Base-by-base conservation (phyloP, 306 rosid genomes). In the Medicago ruthenica region DNA sequence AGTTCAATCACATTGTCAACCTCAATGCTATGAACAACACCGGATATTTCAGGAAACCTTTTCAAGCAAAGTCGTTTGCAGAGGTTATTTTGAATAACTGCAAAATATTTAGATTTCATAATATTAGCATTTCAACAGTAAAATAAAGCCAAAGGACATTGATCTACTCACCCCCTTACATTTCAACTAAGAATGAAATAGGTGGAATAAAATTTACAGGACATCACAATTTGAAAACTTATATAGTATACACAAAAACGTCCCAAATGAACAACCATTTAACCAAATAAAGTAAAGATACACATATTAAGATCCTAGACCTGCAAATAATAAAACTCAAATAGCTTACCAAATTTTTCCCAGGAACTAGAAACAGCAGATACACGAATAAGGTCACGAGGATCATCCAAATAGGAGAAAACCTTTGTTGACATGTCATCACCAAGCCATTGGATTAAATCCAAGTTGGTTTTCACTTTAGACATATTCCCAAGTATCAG, bases 51-150 rank as follows among this genome's bases (percentile, higher is more conserved):
- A 64, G 96, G 96, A 82, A 87, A 80, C 82, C 17, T 67, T 77
- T 76, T 87, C 76, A 91, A 74, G 87, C 82, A 91, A 63, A 87
- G 93, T 69, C 85, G 77, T 80, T 78, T 85, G 82, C 81, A 73
- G 58, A 88, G 80, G 64, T 79, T 81, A 71, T 88, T 69, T 82
- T 87, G 87, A 76, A 91, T 70, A 65, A 91, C 93, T 91, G 87
- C 87, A 87, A 36, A 88, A 80, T 31, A 69, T 72, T 34, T 63
- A 70, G 47, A 77, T 76, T n/a, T 50, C 47, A 55, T 18, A 47
- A 66, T 6, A 78, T 37, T 37, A 77, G 63, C 16, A 71, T 17
- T 15, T 62, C 17, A 82, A 82, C 40, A 18, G 74, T 51, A 79
- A 63, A 45, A 47, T 58, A 61, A 67, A 79, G 31, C 72, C 22